Evolutionary conservation across 208 protist species (phyloP), one percentile per base, ranked within the genome.

Genomic region (Leishmania guyanensis): DNA sequence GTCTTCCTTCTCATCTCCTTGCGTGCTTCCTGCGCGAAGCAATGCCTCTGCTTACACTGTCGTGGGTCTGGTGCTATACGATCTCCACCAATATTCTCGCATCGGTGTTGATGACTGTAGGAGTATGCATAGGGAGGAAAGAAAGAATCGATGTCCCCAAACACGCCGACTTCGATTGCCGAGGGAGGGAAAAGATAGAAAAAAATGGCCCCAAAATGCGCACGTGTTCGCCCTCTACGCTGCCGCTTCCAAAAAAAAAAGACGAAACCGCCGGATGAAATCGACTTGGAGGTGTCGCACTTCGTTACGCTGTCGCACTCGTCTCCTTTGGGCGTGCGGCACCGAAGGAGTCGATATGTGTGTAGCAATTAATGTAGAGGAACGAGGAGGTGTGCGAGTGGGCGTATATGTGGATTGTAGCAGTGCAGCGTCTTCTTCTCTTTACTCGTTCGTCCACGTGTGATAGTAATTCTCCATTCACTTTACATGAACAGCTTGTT

Each of bases 401-500:
- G 46, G 4, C 22, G 36, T 29, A 46, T 20, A 51, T 53, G 69
- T 29, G 48, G 22, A 4, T 20, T 48, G 39, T 22, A 9, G 16
- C n/a, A 3, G 26, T 20, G n/a, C n/a, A 22, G 43, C 53, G 22
- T 17, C 46, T 54, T 53, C 26, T 73, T 20, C 46, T 46, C 20
- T 6, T 26, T 5, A 14, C 22, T 8, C 12, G 9, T 12, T 36
- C 22, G 51, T 29, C 22, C 9, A 26, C 26, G 5, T 12, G 46
- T 73, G 69, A 46, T 33, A 16, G 17, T 16, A 5, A 16, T 46
- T 20, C 16, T 29, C 33, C 8, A 16, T 39, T 39, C 17, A 39
- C 74, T 4, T 51, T 5, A 77, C 51, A 51, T 50, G 74, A 66
- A 77, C 36, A 79, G 39, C 66, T 85, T 81, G 29, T 88, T 92